A percentile compares a stretch with the other conserved stretches of the same genome.
phyloP scores from a whole-genome alignment of 2,329 filamentous ascomycete species.

The Byssothecium circinans region DNA sequence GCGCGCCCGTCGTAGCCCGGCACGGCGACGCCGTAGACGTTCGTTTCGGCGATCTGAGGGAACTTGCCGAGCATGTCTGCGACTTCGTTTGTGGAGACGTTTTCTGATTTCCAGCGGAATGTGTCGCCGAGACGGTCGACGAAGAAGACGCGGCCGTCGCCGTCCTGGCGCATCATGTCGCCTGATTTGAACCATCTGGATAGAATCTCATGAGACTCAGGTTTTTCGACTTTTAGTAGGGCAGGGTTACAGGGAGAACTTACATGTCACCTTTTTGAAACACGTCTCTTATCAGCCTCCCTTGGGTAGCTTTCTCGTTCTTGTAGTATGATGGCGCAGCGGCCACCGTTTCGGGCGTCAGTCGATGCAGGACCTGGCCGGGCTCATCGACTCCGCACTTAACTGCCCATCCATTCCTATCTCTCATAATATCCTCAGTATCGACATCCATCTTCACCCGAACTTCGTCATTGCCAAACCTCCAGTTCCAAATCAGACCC shows the following conservation, averaged over 20 bases:
- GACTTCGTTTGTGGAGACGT: conserved; percentile 52
- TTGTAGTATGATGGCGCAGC: conserved; percentile 36
- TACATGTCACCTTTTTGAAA: conserved; percentile 45
- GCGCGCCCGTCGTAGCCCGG: conserved; percentile 51
- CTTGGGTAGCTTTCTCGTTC: conserved; percentile 37
- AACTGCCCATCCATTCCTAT: conserved; percentile 39
- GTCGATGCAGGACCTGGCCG: conserved; percentile 38
- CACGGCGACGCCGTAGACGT: conserved; percentile 49
- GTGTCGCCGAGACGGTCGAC: conserved; percentile 45
- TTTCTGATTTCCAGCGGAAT: conserved; percentile 49
- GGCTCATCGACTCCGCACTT: conserved; percentile 36
- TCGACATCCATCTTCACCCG: conserved; percentile 44
- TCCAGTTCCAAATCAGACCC: conserved; percentile 40
- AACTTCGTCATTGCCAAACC: conserved; percentile 30
- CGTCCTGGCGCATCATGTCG: conserved; percentile 42
- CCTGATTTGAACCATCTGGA: conserved; percentile 43
- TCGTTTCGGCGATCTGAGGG: conserved; percentile 47
- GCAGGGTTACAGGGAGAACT: too few species aligned
- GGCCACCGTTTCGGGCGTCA: conserved; percentile 31
- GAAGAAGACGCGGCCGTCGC: conserved; percentile 41
- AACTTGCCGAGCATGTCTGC: conserved; percentile 46
- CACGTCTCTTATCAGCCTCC: conserved; percentile 36
- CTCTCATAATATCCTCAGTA: conserved; percentile 42
- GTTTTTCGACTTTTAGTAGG: too few species aligned
- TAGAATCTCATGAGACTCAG: too few species aligned